Conservation (phyloP, 345 rosid genomes). For the Cardiospermum halicacabum region DNA sequence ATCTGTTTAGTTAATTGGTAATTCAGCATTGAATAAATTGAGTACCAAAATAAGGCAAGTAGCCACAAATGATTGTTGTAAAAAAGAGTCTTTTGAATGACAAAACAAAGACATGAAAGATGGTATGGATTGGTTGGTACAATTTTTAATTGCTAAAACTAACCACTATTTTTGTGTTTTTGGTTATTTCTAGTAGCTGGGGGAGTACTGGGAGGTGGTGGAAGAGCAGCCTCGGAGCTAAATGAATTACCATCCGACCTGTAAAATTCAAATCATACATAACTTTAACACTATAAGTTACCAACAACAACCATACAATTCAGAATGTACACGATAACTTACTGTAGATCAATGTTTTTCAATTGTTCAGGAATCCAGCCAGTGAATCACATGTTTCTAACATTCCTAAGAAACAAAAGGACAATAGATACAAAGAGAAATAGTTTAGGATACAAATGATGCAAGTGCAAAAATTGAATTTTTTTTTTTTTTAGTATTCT, state of each 20-base stretch:
- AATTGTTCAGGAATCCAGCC: conserved; percentile 64
- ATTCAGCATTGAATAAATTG: too few species aligned
- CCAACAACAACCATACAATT: conserved; percentile 5
- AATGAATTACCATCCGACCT: conserved; percentile 85
- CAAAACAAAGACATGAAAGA: conserved; percentile 26
- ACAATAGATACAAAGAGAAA: conserved; percentile 5
- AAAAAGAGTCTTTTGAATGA: conserved; percentile 30
- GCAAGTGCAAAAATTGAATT: neutral
- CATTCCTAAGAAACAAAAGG: conserved; percentile 31
- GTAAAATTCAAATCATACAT: conserved; percentile 22
- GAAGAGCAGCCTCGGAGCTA: conserved; percentile 89
- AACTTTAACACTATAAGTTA: conserved; percentile 12
- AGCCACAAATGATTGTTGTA: conserved; percentile 12
- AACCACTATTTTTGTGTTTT: conserved; percentile 44
- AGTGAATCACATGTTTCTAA: conserved; percentile 49
- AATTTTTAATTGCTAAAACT: too few species aligned
- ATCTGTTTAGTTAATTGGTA: too few species aligned
- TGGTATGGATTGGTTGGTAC: too few species aligned
- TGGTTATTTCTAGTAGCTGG: conserved; percentile 46
- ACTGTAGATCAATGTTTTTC: conserved; percentile 49
- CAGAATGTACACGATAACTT: conserved; percentile 26
- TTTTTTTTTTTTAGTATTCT: conserved; percentile 5
- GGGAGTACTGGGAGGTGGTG: conserved; percentile 97
- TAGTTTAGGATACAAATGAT: neutral
- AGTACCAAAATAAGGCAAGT: conserved; percentile 9